These are phyloP conservation scores for Neckera pumila DNA, from an alignment of 225 moss, liverwort and hornwort genomes.

Conservation along the genomic window DNA sequence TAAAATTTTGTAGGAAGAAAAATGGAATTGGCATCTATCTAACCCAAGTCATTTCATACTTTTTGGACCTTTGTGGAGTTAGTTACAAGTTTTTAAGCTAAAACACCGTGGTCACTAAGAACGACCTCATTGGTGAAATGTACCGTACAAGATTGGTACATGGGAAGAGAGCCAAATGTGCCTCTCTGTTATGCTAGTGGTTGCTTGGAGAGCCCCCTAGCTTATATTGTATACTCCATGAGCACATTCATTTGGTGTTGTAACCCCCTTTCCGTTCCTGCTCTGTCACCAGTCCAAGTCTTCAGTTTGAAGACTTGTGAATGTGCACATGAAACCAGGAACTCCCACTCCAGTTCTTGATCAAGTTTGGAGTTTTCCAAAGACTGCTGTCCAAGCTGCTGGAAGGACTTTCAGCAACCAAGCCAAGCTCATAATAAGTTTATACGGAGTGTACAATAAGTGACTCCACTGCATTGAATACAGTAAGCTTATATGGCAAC, in stretches of 20 bases:
- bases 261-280: background rate
- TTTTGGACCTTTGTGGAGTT: no score
- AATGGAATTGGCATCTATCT: background rate
- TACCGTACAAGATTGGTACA: fast-evolving
- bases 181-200: background rate
- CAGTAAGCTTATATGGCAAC: no score
- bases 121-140: fast-evolving
- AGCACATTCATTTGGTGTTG: background rate
- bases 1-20: background rate
- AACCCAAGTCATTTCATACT: background rate
- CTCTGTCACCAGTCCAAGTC: background rate
- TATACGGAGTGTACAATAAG: background rate
- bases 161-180: background rate
- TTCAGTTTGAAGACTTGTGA: background rate
- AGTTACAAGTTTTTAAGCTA: background rate
- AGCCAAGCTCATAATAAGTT: background rate
- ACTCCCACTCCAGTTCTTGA: background rate
- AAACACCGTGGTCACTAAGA: no score
- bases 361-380: background rate
- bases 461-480: background rate
- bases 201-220: background rate
- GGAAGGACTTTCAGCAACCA: background rate
- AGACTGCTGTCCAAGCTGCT: background rate
- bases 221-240: background rate
- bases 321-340: background rate